Evolutionary conservation across 352 stramenopile species (phyloP), one percentile per base, ranked within the genome.

Genomic region (Thraustotheca clavata): DNA sequence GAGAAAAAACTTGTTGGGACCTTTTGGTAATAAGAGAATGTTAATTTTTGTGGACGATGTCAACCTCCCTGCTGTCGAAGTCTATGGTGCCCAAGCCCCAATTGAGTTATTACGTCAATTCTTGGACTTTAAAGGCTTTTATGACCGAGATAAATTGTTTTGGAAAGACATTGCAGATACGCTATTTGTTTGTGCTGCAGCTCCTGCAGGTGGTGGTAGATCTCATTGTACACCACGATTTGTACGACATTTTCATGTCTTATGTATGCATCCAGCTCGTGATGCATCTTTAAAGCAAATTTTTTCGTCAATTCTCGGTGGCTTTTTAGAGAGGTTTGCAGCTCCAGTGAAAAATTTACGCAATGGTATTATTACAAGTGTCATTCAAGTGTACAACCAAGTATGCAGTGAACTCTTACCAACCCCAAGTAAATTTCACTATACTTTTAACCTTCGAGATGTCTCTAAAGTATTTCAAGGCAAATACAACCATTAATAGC

Each of bases 401-500:
- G 94, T 98, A 20, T 94, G 86, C 4, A 69, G 89, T 26, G 91
- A 97, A 49, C 69, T 98, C 6, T 63, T 98, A 26, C 94, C 94
- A 12, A 98, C 94, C 12, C 94, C 94, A 0, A 89, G 82, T 67
- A 97, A 96, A 57, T 95, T 95, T 62, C 85, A 96, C 68, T 95
- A 98, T 74, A 97, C 89, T 5, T 98, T 98, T 70, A 98, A 98
- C 71, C 77, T 98, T 6, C 92, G 94, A 4, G 92, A 98, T 52
- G 87, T 98, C 0, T 96, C 87, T 2, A 98, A 98, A 69, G 91
- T 98, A 2, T 98, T 98, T 48, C 94, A 98, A 47, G 94, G 94
- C 0, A 1, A n/a, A 47, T 5, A n/a, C 39, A 47, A 5, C 39
- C 2, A 2, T 4, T 47, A n/a, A 6, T 33, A 6, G 43, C 43